Percentiles rank a stretch among this genome's conserved stretches.
These are phyloP conservation scores for Euryodendron excelsum DNA, from an alignment of 148 eudicot species.

Conservation along the genomic window DNA sequence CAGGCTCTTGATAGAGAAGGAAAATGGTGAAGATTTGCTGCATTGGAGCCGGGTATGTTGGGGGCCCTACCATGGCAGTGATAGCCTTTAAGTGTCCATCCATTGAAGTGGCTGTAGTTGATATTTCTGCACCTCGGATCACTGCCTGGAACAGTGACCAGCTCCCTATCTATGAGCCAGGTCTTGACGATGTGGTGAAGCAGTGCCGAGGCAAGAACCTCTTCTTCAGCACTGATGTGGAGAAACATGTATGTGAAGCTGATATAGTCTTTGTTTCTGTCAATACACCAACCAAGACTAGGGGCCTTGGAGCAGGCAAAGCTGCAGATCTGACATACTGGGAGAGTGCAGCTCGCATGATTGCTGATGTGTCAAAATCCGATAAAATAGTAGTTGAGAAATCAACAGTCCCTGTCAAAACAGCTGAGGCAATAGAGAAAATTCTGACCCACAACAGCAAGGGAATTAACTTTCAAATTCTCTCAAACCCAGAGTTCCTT, in stretches of 20 bases:
- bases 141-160: conserved; percentile 25
- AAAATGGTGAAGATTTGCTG: conserved; percentile 71
- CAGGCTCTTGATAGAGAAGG: conserved; percentile 9
- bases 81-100: conserved; percentile 62
- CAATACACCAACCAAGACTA: conserved; percentile 16
- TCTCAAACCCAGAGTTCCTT: conserved; percentile 75
- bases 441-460: conserved; percentile 42
- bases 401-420: conserved; percentile 74
- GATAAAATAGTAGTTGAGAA: conserved; percentile 73
- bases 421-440: conserved; percentile 76
- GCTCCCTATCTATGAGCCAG: conserved; percentile 19
- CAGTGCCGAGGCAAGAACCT: conserved; percentile 69
- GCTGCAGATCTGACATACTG: conserved; percentile 35
- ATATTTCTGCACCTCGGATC: conserved; percentile 58
- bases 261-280: conserved; percentile 52
- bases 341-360: conserved; percentile 82
- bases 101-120: conserved; percentile 58
- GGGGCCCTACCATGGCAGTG: conserved; percentile 72
- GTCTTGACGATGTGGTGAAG: conserved; percentile 41
- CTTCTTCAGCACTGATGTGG: conserved; percentile 73
- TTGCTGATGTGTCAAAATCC: conserved; percentile 72
- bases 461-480: conserved; percentile 17
- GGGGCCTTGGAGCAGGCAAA: conserved; percentile 24
- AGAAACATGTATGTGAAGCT: conserved; percentile 65
- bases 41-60: conserved; percentile 72